Base-by-base conservation (phyloP, 2,329 filamentous ascomycete genomes). In the Paracamarosporium sp. region DNA sequence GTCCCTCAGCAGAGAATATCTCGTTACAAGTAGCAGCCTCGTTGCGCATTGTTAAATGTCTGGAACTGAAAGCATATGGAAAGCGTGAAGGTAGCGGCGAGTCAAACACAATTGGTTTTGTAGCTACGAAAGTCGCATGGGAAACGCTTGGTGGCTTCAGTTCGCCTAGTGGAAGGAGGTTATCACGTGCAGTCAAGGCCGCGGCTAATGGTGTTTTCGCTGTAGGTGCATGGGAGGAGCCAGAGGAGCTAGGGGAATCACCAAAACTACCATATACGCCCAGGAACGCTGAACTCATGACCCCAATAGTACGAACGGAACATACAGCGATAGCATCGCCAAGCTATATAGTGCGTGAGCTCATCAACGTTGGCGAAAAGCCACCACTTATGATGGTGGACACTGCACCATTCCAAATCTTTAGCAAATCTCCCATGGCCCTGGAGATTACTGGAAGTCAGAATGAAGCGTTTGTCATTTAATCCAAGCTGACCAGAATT, bases 71-170 rank as follows among this genome's bases (percentile, higher is more conserved):
- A 43, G 54, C 58, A 38, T 60, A 60, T 20, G 58, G 66, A 38
- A 64, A 61, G 38, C 54, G 55, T 9, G 48, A 57, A 31, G 64
- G 65, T 11, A 53, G 50, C 15, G 52, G 57, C 3, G 59, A 67
- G 33, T 66, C 67, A 5, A 71, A 68, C 38, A 70, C 68, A 1
- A 68, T 72, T 36, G 57, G 58, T 1, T 67, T 66, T 41, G 60
- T 70, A 2, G 67, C 69, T 4, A 70, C 62, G 1, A 69, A 67
- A 46, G 54, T 70, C 1, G 69, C 68, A 4, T 71, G 69, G 69
- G 61, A 68, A 38, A 60, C 62, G 4, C 45, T 73, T 6, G 70
- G 69, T 20, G 61, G 66, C 0, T 67, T 68, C 25, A 53, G 58
- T 15, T 62, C 67, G 2, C 61, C 63, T 15, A 68, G 66, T 43